Evolutionary conservation across 495 filamentous ascomycete genomes (phyloP).

Genomic region (Aspergillus diversus): DNA sequence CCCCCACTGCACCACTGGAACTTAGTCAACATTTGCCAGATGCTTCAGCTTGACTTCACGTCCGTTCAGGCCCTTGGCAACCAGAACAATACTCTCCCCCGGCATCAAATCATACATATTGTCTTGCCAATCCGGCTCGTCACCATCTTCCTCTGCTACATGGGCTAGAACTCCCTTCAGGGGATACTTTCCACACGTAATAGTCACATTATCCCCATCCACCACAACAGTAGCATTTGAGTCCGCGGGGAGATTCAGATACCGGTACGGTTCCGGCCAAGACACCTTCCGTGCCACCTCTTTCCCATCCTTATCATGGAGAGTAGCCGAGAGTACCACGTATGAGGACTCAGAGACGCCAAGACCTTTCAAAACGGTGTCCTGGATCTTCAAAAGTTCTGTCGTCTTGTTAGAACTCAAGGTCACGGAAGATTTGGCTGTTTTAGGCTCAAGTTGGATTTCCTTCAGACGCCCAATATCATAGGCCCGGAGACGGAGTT

Average conservation of each 20-base stretch:
- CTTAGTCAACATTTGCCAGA: constrained; percentile 3
- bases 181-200: constrained; percentile 6
- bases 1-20: background rate
- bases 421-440: background rate
- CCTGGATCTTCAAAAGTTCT: background rate
- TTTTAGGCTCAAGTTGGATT: background rate
- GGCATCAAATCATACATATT: constrained; percentile 14
- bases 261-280: constrained; percentile 9
- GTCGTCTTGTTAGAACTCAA: background rate
- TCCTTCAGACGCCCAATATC: background rate
- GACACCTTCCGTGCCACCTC: constrained; percentile 3
- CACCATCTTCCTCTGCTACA: constrained; percentile 3
- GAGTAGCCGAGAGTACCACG: background rate
- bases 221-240: background rate
- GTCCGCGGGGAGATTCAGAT: background rate
- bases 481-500: background rate
- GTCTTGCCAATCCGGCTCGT: constrained; percentile 7
- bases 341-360: background rate
- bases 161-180: constrained; percentile 4
- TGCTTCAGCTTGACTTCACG: background rate
- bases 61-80: constrained; percentile 1
- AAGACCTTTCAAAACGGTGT: background rate
- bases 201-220: background rate
- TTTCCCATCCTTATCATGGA: constrained; percentile 3
- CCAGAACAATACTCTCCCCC: constrained; percentile 7